A percentile compares a stretch with the other conserved stretches of the same genome.
Conservation (phyloP, 202 grass and related monocot genomes). For the Saccharum hybrid region DNA sequence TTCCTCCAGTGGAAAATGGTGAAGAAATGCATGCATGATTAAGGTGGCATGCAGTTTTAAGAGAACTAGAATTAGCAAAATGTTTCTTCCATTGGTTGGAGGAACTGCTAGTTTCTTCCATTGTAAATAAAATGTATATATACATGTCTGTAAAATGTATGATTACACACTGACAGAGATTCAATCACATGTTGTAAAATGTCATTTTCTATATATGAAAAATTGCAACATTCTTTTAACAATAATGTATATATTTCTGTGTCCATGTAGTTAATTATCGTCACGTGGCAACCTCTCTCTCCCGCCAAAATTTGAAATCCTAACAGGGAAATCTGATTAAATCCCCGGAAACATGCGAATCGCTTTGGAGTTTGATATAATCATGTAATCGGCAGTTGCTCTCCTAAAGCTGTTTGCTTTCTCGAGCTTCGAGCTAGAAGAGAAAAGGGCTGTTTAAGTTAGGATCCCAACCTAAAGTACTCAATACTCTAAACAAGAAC, state of each 20-base stretch:
- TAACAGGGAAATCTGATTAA: constrained; percentile 50
- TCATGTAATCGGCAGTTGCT: constrained; percentile 36
- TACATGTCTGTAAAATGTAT: background rate
- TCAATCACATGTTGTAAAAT: background rate
- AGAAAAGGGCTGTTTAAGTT: constrained; percentile 19
- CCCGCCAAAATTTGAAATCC: constrained; percentile 64
- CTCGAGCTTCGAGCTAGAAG: constrained; percentile 42
- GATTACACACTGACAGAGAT: background rate
- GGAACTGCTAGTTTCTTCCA: background rate
- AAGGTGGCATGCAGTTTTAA: background rate
- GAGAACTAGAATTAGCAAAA: background rate
- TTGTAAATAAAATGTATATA: background rate
- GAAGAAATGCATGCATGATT: background rate
- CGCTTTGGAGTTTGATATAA: constrained; percentile 47
- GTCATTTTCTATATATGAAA: background rate
- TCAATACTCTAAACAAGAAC: constrained; percentile 38
- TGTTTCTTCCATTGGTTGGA: background rate
- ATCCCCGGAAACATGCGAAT: constrained; percentile 47
- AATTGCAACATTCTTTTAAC: background rate
- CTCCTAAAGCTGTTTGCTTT: constrained; percentile 50
- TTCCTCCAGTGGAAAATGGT: background rate
- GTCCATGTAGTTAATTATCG: too few relatives aligned
- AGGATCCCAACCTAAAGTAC: constrained; percentile 56
- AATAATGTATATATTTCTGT: background rate
- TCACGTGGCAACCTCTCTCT: constrained; percentile 26